Base-by-base conservation (phyloP, 306 rosid genomes). In the Macrotyloma uniflorum region DNA sequence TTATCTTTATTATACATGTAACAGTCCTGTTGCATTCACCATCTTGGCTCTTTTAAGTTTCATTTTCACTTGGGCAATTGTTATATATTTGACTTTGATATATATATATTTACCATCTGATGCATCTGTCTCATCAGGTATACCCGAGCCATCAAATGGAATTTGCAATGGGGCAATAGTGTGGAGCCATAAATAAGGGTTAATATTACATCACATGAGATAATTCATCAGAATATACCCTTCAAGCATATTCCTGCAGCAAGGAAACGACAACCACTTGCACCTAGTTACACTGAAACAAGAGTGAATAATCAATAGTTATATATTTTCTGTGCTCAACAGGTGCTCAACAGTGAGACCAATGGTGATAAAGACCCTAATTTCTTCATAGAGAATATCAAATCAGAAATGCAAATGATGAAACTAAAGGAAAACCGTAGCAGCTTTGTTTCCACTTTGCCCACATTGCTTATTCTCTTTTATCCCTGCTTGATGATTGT, bases 381-480 rank as follows among this genome's bases (percentile, higher is more conserved):
- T 61, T 53, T 59, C 50, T 72, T 82, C 19, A 66, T 32, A 82
- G 16, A 78, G 32, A 70, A 47, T 46, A 57, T 57, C 70, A 59
- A 73, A 62, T 79, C 54, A 38, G 67, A 68, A 22, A 57, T 57
- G 36, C 7, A 61, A 78, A 81, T 86, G 80, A 85, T 83, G 85
- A 80, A 80, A 32, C 36, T 23, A 74, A 80, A 58, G 66, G 85
- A 86, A 80, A 90, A 77, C 71, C 20, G 57, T 1, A 7, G 40
- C 71, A 73, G 75, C 84, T 87, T 84, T 89, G 89, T 84, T 85
- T 75, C 83, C 85, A 77, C 83, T 89, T 87, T 85, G 36, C 85
- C 83, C 85, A 67, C 87, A 72, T 35, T 28, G 45, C 7, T 32
- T 69, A 62, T 86, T 78, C 76, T 63, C 58, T 77, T 77, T 68